These are phyloP conservation scores for Galeopsis tetrahit DNA, from an alignment of 257 asterid genomes.

Conservation along the genomic window DNA sequence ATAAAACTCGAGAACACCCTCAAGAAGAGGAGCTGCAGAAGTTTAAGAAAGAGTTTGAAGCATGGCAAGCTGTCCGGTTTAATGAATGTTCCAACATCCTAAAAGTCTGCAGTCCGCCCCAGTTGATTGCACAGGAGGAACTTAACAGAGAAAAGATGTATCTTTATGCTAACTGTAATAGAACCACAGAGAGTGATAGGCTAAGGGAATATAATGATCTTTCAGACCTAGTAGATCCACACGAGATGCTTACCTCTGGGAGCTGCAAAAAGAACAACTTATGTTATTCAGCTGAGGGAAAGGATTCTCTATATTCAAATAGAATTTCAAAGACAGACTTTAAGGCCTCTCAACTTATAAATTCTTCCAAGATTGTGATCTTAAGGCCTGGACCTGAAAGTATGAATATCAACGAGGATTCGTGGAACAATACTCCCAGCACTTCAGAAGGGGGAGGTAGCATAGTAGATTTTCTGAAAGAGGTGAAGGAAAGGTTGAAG, in stretches of 20 bases:
- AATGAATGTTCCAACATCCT: constrained; percentile 62
- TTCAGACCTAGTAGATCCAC: constrained; percentile 34
- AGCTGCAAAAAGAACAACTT: constrained; percentile 37
- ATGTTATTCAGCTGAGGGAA: constrained; percentile 39
- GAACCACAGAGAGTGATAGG: constrained; percentile 37
- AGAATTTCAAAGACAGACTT: constrained; percentile 39
- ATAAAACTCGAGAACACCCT: constrained; percentile 87
- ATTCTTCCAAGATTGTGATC: constrained; percentile 76
- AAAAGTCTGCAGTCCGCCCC: constrained; percentile 56
- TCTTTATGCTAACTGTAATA: constrained; percentile 55
- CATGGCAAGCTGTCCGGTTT: constrained; percentile 82
- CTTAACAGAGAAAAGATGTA: constrained; percentile 77
- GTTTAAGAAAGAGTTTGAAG: constrained; percentile 95
- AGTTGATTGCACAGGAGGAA: constrained; percentile 77
- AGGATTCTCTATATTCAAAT: constrained; percentile 39
- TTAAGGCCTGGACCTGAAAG: constrained; percentile 86
- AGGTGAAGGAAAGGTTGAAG: constrained; percentile 89
- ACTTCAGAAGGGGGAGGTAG: constrained; percentile 68
- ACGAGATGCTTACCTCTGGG: constrained; percentile 38
- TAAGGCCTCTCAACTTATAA: constrained; percentile 39
- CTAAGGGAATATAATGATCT: constrained; percentile 39
- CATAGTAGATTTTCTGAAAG: constrained; percentile 85
- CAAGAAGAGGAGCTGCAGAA: constrained; percentile 95
- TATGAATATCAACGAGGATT: constrained; percentile 50
- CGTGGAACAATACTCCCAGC: constrained; percentile 81